A percentile compares a stretch with the other conserved stretches of the same genome.
These are phyloP conservation scores for Saccharomycopsis crataegensis DNA, from an alignment of 1,139 yeast species.

Conservation along the genomic window DNA sequence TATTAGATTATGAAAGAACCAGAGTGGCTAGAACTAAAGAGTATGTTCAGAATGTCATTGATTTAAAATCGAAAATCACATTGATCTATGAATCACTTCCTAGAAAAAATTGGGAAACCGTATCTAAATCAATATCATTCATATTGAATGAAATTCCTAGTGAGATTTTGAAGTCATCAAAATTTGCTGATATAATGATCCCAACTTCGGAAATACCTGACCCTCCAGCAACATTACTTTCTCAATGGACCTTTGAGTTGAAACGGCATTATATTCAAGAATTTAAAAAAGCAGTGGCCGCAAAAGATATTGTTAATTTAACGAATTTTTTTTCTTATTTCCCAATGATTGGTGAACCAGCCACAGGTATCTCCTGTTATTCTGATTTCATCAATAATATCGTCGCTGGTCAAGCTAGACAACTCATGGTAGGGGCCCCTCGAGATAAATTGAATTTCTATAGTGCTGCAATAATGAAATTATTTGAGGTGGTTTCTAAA, in stretches of 20 bases:
- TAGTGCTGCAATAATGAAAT: constrained; percentile 61
- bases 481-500: constrained; percentile 79
- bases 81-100: constrained; percentile 67
- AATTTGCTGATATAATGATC: constrained; percentile 74
- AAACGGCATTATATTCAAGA: constrained; percentile 50
- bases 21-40: constrained; percentile 58
- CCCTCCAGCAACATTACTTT: constrained; percentile 52
- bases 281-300: constrained; percentile 63
- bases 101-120: constrained; percentile 60
- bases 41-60: constrained; percentile 60
- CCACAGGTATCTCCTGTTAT: constrained; percentile 70
- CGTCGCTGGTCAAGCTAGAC: constrained; percentile 70
- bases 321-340: constrained; percentile 79
- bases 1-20: constrained; percentile 63
- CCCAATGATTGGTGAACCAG: constrained; percentile 73
- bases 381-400: constrained; percentile 81
- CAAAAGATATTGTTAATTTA: constrained; percentile 58
- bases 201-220: constrained; percentile 91
- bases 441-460: constrained; percentile 39
- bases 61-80: constrained; percentile 53
- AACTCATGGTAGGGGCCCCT: constrained; percentile 27
- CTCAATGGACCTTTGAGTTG: constrained; percentile 52
- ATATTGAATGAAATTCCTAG: constrained; percentile 48
- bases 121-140: constrained; percentile 55
- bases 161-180: constrained; percentile 46